Conservation (phyloP, 306 rosid species). For the Castanea crenata region DNA sequence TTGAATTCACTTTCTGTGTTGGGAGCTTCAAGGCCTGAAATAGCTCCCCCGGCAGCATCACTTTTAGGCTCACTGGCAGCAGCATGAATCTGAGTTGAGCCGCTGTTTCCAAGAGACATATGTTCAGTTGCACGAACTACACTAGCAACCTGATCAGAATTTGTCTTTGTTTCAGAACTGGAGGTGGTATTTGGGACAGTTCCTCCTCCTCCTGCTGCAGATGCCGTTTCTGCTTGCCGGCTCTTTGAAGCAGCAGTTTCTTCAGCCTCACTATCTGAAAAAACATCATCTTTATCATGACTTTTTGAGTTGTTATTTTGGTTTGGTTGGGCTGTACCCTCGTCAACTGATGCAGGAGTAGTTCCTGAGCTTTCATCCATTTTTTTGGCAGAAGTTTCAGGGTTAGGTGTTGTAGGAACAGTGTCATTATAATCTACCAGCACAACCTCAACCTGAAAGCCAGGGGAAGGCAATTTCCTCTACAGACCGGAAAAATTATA, state of each 20-base stretch:
- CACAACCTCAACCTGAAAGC: conserved; percentile 91
- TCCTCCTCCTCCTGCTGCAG: conserved; percentile 44
- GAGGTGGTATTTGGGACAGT: conserved; percentile 32
- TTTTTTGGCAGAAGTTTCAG: conserved; percentile 45
- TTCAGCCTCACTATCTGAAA: conserved; percentile 82
- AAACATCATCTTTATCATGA: conserved; percentile 76
- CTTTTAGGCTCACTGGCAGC: conserved; percentile 48
- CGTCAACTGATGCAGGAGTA: conserved; percentile 41
- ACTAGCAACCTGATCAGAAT: conserved; percentile 49
- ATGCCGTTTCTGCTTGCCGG: conserved; percentile 47
- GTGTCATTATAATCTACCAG: conserved; percentile 56
- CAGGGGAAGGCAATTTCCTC: conserved; percentile 97
- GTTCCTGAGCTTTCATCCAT: conserved; percentile 69
- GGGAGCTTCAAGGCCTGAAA: conserved; percentile 37
- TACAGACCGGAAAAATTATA: conserved; percentile 32
- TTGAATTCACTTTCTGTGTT: conserved; percentile 84
- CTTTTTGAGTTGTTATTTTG: conserved; percentile 35
- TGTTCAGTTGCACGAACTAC: conserved; percentile 59
- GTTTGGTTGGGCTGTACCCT: conserved; percentile 29
- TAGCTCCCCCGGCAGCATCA: conserved; percentile 36
- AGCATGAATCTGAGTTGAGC: conserved; percentile 27
- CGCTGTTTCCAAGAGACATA: conserved; percentile 57
- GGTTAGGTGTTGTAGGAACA: conserved; percentile 33
- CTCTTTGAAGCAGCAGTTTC: conserved; percentile 63
- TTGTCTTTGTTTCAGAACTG: conserved; percentile 40